Conservation (phyloP, 2,329 filamentous ascomycete genomes). For the Fusarium sulawesiense region DNA sequence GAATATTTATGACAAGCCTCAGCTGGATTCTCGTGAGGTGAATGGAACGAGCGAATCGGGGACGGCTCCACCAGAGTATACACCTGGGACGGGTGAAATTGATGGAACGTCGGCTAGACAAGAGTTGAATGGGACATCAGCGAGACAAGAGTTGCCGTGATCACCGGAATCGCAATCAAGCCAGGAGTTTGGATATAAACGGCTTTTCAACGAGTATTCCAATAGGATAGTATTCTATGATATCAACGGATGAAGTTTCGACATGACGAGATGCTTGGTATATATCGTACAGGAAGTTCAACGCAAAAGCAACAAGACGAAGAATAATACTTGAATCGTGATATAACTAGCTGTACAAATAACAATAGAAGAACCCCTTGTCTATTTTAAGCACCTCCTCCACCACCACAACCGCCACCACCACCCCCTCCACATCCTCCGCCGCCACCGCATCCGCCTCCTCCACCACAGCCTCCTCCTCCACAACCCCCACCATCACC, state of each 20-base stretch:
- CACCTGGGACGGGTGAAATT: not conserved
- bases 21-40: not conserved
- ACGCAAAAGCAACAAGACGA: too few relatives aligned
- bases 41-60: not conserved
- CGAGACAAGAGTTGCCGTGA: not conserved
- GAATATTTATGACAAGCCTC: not conserved
- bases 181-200: not conserved
- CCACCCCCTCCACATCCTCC: not conserved
- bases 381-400: not conserved
- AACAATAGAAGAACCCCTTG: not conserved
- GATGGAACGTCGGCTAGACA: not conserved
- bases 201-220: too few relatives aligned
- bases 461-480: conserved; percentile 2
- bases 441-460: not conserved
- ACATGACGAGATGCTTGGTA: too few relatives aligned
- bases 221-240: too few relatives aligned
- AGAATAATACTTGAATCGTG: not conserved
- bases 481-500: conserved; percentile 16
- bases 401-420: not conserved
- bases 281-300: too few relatives aligned
- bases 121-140: not conserved
- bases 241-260: too few relatives aligned
- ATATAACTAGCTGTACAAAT: not conserved
- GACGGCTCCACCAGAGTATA: rapidly evolving
- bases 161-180: rapidly evolving